Percentiles rank a stretch among this genome's conserved stretches.
These are phyloP conservation scores for Amauroascus verrucosus DNA, from an alignment of 2,329 filamentous ascomycete species.

Conservation along the genomic window DNA sequence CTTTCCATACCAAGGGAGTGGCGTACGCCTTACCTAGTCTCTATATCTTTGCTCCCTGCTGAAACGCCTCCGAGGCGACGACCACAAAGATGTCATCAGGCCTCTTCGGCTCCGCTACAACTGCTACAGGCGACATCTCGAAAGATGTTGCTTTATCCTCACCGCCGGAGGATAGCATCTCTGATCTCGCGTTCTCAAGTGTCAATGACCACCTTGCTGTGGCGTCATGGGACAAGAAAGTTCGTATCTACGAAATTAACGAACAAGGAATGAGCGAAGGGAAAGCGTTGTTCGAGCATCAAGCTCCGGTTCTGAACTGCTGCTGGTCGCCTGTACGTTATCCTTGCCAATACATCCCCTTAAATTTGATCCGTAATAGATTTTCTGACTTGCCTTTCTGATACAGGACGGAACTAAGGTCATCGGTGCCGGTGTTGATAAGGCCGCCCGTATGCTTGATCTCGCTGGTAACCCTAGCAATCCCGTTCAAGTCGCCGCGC, in stretches of 20 bases:
- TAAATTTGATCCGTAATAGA: constrained; percentile 2
- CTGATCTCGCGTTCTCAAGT: constrained; percentile 73
- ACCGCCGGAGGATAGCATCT: constrained; percentile 80
- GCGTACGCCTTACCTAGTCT: too few species aligned
- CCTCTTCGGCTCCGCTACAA: constrained; percentile 28
- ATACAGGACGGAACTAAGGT: constrained; percentile 78
- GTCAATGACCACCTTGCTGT: constrained; percentile 74
- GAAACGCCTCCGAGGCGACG: background rate
- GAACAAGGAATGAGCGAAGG: constrained; percentile 67
- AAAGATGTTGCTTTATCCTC: constrained; percentile 71
- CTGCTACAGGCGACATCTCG: constrained; percentile 78
- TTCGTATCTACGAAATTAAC: constrained; percentile 90
- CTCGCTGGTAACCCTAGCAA: constrained; percentile 49
- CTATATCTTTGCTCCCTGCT: too few species aligned
- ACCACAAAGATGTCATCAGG: constrained; percentile 10
- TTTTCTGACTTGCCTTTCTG: constrained; percentile 1
- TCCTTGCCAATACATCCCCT: too few species aligned
- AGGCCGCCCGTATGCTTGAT: constrained; percentile 80
- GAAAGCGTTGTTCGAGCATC: constrained; percentile 76
- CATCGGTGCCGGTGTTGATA: constrained; percentile 80
- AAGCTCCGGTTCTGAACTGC: constrained; percentile 70
- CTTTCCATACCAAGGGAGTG: background rate
- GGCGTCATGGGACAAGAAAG: constrained; percentile 94
- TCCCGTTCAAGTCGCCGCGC: constrained; percentile 62
- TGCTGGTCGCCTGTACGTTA: constrained; percentile 74